Evolutionary conservation across 768 basidiomycete species (phyloP).

Genomic region (Suillus americanus): DNA sequence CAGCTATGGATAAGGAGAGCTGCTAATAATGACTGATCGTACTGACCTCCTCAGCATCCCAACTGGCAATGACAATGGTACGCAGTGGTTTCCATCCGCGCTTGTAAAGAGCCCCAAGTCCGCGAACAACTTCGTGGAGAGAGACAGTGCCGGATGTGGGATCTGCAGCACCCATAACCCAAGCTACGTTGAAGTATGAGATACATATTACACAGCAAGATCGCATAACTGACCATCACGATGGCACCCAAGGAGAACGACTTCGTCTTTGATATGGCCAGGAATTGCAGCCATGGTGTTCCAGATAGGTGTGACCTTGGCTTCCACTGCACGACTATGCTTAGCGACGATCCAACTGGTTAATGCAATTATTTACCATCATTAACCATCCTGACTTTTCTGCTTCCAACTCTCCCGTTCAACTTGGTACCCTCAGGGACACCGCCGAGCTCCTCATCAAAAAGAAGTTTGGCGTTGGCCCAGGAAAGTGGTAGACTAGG

Average conservation of each 20-base stretch:
- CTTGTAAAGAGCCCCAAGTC: slow-evolving; percentile 48
- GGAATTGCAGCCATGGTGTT: slow-evolving; percentile 85
- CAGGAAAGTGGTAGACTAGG: slow-evolving; percentile 92
- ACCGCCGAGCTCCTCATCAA: slow-evolving; percentile 52
- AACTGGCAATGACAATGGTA: slow-evolving; percentile 73
- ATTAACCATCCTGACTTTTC: slow-evolving; percentile 52
- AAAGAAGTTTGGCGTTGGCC: slow-evolving; percentile 71
- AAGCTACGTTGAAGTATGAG: slow-evolving; percentile 13
- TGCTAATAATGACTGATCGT: neutral
- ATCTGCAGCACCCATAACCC: slow-evolving; percentile 54
- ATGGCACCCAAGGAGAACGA: slow-evolving; percentile 86
- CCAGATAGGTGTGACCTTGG: slow-evolving; percentile 86
- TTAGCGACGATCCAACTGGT: neutral
- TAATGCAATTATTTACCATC: slow-evolving; percentile 38
- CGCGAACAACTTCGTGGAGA: slow-evolving; percentile 55
- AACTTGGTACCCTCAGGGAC: slow-evolving; percentile 40
- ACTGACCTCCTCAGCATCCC: slow-evolving; percentile 74
- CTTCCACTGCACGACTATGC: slow-evolving; percentile 51
- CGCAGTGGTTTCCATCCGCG: slow-evolving; percentile 70
- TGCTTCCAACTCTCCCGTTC: slow-evolving; percentile 49
- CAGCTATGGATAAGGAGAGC: slow-evolving; percentile 5
- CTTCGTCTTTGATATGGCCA: slow-evolving; percentile 80
- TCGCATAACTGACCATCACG: slow-evolving; percentile 64
- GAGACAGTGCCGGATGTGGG: slow-evolving; percentile 58
- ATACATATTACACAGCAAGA: neutral